These are phyloP conservation scores for Petunia secreta DNA, from an alignment of 257 asterid genomes.

Conservation along the genomic window DNA sequence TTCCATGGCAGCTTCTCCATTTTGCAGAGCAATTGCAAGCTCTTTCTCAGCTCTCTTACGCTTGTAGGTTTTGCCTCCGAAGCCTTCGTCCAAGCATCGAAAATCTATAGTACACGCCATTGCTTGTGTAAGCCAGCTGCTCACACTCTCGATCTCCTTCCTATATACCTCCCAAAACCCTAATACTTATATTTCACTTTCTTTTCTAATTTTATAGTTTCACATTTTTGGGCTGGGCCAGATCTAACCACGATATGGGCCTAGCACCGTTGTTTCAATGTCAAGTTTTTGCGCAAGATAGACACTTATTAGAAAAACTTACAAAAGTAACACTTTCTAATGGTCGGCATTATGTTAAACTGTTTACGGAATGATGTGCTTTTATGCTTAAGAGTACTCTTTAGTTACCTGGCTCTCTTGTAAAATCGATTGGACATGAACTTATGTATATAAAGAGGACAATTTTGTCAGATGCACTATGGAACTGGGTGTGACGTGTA, in stretches of 20 bases:
- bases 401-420: no score
- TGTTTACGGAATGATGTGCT: no score
- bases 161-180: not conserved
- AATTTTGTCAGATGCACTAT: no score
- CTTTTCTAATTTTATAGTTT: not conserved
- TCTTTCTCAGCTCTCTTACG: conserved; percentile 76
- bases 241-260: not conserved
- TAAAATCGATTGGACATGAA: no score
- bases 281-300: no score
- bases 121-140: not conserved
- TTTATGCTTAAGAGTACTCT: no score
- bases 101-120: conserved; percentile 97
- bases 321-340: no score
- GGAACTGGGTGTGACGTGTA: no score
- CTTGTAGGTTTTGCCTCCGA: conserved; percentile 93
- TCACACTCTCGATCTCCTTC: not conserved
- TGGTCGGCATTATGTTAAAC: no score
- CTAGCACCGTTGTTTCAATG: no score
- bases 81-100: conserved; percentile 80
- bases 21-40: conserved; percentile 8
- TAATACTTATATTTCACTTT: not conserved
- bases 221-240: not conserved
- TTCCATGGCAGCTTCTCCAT: conserved; percentile 42
- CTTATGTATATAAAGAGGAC: no score
- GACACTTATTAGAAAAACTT: no score